Evolutionary conservation across 176 grass and related monocot species (phyloP), one percentile per base, ranked within the genome.

Genomic region (Thinopyrum elongatum): DNA sequence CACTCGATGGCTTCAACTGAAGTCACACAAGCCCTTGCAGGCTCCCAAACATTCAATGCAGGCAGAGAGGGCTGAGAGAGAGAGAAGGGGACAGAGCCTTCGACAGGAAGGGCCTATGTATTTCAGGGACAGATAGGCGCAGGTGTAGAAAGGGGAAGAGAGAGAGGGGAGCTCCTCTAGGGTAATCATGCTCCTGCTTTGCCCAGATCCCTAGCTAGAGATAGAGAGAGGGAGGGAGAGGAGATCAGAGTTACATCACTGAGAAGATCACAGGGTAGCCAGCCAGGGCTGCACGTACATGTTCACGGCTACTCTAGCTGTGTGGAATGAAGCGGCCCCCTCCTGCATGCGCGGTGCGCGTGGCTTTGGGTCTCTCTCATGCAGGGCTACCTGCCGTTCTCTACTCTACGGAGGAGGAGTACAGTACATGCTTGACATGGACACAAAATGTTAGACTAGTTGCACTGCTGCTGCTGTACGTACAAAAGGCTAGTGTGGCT

Each of bases 1-100:
- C 85, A 91, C 89, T 87, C 17, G 68, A 91, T 87, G 26, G 66
- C 59, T 62, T 10, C 17, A 19, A 87, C 84, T 90, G 84, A 83
- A 87, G 84, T 86, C 79, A 79, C 79, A 83, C 89, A 87, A 79
- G 74, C 74, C 58, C 59, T 80, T 38, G 83, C 83, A 76, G 68
- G 63, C 22, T 28, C 82, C 73, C 68, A 89, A 35, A 82, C n/a
- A 85, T 61, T 47, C 67, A 87, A 16, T 80, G 26, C 58, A 60
- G 41, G 13, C 9, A 42, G n/a, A 23, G 65, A 49, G 14, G 16
- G 17, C 17, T 10, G 63, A 75, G 67, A 46, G 13, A 81, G 23
- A n/a, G 29, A 71, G 30, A 14, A 55, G 60, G 80, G 46, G 80
- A 83, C 89, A 80, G 46, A 28, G 34, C 59, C 74, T 80, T 19